Percentiles rank a stretch among this genome's conserved stretches.
Evolutionary conservation across 2,329 filamentous ascomycete genomes (phyloP).

Genomic region (Aspergillus luchuensis): DNA sequence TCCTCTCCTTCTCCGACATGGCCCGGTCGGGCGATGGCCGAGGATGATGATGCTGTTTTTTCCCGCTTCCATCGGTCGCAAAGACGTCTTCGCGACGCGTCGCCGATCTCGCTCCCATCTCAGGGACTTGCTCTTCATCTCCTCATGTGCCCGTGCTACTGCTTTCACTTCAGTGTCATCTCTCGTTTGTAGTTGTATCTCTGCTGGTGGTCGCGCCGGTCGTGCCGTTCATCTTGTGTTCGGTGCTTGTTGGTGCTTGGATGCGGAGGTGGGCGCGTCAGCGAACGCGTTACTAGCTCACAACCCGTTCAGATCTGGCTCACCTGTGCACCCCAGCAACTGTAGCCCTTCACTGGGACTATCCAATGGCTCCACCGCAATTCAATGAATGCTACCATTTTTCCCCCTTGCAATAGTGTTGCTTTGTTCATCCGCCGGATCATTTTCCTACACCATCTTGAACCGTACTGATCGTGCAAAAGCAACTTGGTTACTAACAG

Average conservation of each 20-base stretch:
- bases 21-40: slow-evolving; percentile 16
- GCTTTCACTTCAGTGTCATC: neutral
- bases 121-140: neutral
- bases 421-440: neutral
- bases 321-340: neutral
- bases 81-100: slow-evolving; percentile 32
- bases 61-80: slow-evolving; percentile 30
- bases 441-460: neutral
- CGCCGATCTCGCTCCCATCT: slow-evolving; percentile 17
- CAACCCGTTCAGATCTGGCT: slow-evolving; percentile 16
- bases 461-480: neutral
- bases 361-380: slow-evolving; percentile 2
- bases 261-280: slow-evolving; percentile 32
- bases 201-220: neutral
- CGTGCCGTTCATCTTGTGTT: neutral
- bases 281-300: slow-evolving; percentile 31
- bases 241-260: slow-evolving; percentile 13
- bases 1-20: slow-evolving; percentile 12
- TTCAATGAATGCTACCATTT: slow-evolving; percentile 2
- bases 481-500: slow-evolving; percentile 10
- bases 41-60: slow-evolving; percentile 21
- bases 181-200: slow-evolving; percentile 8
- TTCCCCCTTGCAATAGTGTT: neutral
- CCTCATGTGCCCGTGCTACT: neutral
- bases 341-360: slow-evolving; percentile 1